Evolutionary conservation across 2,329 filamentous ascomycete species (phyloP), one percentile per base, ranked within the genome.

Genomic region (Paraphaeosphaeria minitans): DNA sequence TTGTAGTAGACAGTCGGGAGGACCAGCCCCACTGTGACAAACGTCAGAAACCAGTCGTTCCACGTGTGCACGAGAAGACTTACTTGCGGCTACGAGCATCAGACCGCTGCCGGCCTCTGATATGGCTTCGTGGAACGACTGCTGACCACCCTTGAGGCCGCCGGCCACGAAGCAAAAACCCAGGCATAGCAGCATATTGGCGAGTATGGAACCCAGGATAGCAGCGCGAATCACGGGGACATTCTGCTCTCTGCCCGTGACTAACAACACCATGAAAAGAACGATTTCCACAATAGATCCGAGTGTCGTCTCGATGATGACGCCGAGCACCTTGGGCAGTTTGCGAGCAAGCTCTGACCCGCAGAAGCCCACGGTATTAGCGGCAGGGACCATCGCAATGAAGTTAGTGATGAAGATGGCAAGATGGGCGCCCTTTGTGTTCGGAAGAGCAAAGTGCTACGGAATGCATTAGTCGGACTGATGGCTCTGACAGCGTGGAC

Each of bases 231-330:
- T 91, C 66, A 95, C 90, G n/a, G 84, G 82, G 59, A 89, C 71
- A n/a, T 78, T 78, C 12, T 74, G 67, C 21, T 76, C 69, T 22
- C 63, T 62, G 4, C 54, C 74, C 80, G 79, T 83, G 60, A 79
- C 77, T 48, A 95, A 82, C 46, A 96, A 79, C 2, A 93, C 85
- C 81, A 94, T 89, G 77, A 96, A 95, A 31, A 96, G 79, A 48
- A 96, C 85, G 57, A 96, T 89, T 72, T 96, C 92, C 53, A 95
- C 91, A 10, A 93, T 78, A 0, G 90, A 91, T 2, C 89, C 90
- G 53, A 93, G 75, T 0, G 81, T 81, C 1, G 82, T 85, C 66
- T 86, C 84, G 10, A 85, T 61, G 45, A 91, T 74, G 12, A 90
- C 83, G 27, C 87, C 88, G 50, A 88, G 76, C 9, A 92, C 89